Conservation (phyloP, 2,329 filamentous ascomycete species). For the Clathrospora elynae region DNA sequence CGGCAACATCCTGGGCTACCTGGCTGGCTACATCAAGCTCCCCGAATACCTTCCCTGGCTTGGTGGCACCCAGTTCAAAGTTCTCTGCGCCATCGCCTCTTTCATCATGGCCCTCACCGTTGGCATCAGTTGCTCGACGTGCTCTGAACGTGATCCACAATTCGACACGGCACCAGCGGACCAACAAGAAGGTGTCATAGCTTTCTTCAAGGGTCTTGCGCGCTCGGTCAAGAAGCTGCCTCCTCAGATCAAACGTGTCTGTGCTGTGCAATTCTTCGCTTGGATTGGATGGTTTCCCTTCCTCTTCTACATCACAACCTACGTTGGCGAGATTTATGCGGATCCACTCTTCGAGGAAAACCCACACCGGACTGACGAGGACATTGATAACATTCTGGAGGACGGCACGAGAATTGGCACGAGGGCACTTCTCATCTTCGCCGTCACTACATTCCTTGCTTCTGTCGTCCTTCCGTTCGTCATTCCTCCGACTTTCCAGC, state of each 20-base stretch:
- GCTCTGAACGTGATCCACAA: constrained; percentile 80
- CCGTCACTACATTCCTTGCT: constrained; percentile 78
- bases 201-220: constrained; percentile 81
- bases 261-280: constrained; percentile 66
- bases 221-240: constrained; percentile 78
- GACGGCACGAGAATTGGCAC: constrained; percentile 84
- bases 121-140: constrained; percentile 68
- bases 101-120: constrained; percentile 73
- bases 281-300: constrained; percentile 98
- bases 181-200: constrained; percentile 66
- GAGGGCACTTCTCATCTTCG: constrained; percentile 86
- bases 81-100: constrained; percentile 83
- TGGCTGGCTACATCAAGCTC: constrained; percentile 83
- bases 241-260: constrained; percentile 80
- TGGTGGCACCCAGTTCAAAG: constrained; percentile 89
- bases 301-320: constrained; percentile 93
- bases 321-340: constrained; percentile 89
- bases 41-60: constrained; percentile 77
- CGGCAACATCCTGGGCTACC: constrained; percentile 88
- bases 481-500: constrained; percentile 76
- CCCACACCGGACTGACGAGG: constrained; percentile 73
- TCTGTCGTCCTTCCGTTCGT: constrained; percentile 87
- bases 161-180: constrained; percentile 64
- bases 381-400: constrained; percentile 82
- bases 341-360: constrained; percentile 79